phyloP scores from a whole-genome alignment of 129 eudicot species.

The Lonicera japonica region DNA sequence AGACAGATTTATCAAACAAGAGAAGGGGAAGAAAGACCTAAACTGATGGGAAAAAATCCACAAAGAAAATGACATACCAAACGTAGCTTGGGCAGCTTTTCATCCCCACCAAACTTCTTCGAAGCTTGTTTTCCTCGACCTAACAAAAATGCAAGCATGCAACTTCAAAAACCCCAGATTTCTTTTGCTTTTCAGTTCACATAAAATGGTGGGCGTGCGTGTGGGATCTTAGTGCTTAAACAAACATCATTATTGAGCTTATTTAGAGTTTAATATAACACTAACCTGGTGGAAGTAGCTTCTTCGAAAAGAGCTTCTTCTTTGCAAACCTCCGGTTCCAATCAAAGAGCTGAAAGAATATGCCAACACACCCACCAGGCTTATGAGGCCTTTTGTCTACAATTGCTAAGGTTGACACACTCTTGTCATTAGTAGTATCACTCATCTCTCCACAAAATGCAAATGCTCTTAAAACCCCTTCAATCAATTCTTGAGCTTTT shows the following conservation, averaged over 20 bases:
- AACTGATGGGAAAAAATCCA: too few relatives aligned
- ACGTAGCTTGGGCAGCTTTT: slow-evolving; percentile 59
- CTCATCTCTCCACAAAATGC: slow-evolving; percentile 23
- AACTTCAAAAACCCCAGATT: not conserved
- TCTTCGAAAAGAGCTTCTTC: slow-evolving; percentile 73
- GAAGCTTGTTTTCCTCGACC: slow-evolving; percentile 62
- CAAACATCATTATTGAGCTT: too few relatives aligned
- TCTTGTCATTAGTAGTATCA: slow-evolving; percentile 21
- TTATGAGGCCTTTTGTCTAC: slow-evolving; percentile 49
- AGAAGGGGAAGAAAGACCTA: too few relatives aligned
- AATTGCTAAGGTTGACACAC: slow-evolving; percentile 49
- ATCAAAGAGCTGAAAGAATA: slow-evolving; percentile 86
- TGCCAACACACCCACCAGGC: slow-evolving; percentile 79
- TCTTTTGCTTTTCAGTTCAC: not conserved
- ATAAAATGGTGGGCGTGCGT: not conserved
- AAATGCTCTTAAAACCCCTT: not conserved
- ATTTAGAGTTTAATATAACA: not conserved
- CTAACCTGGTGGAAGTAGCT: slow-evolving; percentile 82
- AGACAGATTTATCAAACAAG: not conserved
- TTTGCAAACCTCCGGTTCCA: slow-evolving; percentile 86
- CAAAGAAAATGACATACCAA: slow-evolving; percentile 35
- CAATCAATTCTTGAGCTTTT: not conserved
- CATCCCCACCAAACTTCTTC: slow-evolving; percentile 69
- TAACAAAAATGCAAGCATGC: slow-evolving; percentile 16
- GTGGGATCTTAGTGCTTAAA: too few relatives aligned